Percentiles rank a stretch among this genome's conserved stretches.
phyloP scores from a whole-genome alignment of 2,329 filamentous ascomycete species.

The Sarocladium kiliense region DNA sequence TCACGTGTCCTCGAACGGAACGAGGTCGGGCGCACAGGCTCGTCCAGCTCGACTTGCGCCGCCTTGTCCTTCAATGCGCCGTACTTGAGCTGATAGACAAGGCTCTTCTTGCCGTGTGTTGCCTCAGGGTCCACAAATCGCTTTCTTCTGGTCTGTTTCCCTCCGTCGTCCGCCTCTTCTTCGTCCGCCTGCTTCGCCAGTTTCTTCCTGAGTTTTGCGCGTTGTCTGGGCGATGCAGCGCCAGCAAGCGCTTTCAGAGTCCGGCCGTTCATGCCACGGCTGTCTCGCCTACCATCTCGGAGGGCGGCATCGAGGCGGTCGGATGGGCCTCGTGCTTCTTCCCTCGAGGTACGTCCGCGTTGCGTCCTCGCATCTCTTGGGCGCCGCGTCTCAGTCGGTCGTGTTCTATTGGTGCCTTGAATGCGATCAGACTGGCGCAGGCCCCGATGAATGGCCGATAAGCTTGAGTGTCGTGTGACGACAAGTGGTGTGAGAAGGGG shows the following conservation, averaged over 20 bases:
- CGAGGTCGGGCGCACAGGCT: constrained; percentile 9
- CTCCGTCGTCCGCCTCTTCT: constrained; percentile 25
- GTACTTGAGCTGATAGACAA: constrained; percentile 50
- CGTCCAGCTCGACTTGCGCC: constrained; percentile 12
- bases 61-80: constrained; percentile 31
- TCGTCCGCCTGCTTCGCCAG: constrained; percentile 36
- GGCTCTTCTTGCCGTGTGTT: constrained; percentile 48
- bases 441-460: constrained; percentile 66
- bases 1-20: background rate
- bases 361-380: background rate
- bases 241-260: constrained; percentile 24
- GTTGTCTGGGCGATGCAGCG: constrained; percentile 23
- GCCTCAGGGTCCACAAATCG: constrained; percentile 47
- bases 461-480: constrained; percentile 25
- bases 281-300: background rate
- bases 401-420: background rate
- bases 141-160: constrained; percentile 40
- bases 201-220: constrained; percentile 47
- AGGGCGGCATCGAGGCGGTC: background rate
- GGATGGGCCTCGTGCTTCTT: background rate
- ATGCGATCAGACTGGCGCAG: constrained; percentile 45
- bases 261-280: constrained; percentile 5
- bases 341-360: background rate
- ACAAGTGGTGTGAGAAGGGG: background rate
- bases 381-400: constrained; percentile 9